Evolutionary conservation across 495 filamentous ascomycete genomes (phyloP).

Genomic region (Hapsidospora chrysogenum): DNA sequence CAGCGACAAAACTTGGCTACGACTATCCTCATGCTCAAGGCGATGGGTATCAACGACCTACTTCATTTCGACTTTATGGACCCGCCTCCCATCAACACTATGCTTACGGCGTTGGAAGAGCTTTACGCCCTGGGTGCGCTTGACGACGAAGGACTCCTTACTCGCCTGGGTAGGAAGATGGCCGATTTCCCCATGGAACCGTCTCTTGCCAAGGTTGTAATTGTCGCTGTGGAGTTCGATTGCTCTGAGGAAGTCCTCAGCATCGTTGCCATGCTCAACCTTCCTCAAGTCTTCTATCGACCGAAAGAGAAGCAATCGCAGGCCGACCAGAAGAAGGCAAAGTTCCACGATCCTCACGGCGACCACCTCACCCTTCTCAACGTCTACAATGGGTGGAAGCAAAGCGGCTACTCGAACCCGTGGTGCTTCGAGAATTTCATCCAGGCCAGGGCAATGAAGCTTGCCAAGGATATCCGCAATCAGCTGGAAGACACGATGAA

Average conservation of each 20-base stretch:
- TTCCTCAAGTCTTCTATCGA: slow-evolving; percentile 76
- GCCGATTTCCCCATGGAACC: slow-evolving; percentile 93
- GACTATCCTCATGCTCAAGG: slow-evolving; percentile 97
- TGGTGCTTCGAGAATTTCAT: slow-evolving; percentile 99
- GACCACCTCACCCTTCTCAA: slow-evolving; percentile 92
- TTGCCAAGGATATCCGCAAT: slow-evolving; percentile 80
- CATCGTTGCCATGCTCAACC: slow-evolving; percentile 88
- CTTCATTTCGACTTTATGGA: slow-evolving; percentile 99
- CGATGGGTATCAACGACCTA: slow-evolving; percentile 97
- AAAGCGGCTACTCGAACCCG: slow-evolving; percentile 57
- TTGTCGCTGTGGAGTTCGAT: slow-evolving; percentile 68
- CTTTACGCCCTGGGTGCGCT: slow-evolving; percentile 82
- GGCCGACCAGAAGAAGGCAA: slow-evolving; percentile 92
- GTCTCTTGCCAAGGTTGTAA: slow-evolving; percentile 73
- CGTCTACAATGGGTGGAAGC: slow-evolving; percentile 92
- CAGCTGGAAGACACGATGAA: slow-evolving; percentile 90
- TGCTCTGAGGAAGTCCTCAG: slow-evolving; percentile 89
- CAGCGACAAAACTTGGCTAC: slow-evolving; percentile 87
- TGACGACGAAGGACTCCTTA: slow-evolving; percentile 92
- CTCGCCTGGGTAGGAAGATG: slow-evolving; percentile 88
- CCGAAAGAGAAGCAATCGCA: slow-evolving; percentile 94
- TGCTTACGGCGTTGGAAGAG: slow-evolving; percentile 91
- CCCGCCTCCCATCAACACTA: slow-evolving; percentile 89
- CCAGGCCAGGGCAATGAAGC: slow-evolving; percentile 70
- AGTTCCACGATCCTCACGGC: slow-evolving; percentile 89